Evolutionary conservation across 2,329 filamentous ascomycete genomes (phyloP), one percentile per base, ranked within the genome.

Genomic region (Trichoderma koningii): DNA sequence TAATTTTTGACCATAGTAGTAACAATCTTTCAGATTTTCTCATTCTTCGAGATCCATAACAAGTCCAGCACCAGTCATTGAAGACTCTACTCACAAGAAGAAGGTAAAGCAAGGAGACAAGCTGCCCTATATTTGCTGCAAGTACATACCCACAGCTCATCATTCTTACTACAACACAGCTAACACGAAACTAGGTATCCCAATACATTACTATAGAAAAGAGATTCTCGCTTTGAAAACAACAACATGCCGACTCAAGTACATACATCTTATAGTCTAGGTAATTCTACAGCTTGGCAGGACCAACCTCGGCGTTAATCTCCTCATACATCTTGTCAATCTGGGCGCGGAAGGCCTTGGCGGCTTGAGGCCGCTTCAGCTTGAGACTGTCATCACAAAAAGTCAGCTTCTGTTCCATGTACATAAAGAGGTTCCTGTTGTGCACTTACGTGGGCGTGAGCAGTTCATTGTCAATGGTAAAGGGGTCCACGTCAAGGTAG

Each of bases 381-480:
- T 87, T 87, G 26, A 87, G 78, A 28, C 85, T 87, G 68, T 64
- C 15, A 19, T 21, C 17, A 5, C 55, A 38, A 34, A 38, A 34
- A 38, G 57, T 74, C 66, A 74, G 71, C 57, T 34, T 12, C 26
- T 10, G 7, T 15, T 1, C 28, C 44, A 19, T 30, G 23, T 30
- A 5, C 12, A 17, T 42, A 9, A 23, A 10, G 21, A 38, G 3
- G 34, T n/a, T 14, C 19, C 34, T 26, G 9, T 7, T 53, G 21
- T 55, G 14, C 63, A 86, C 90, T 87, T 85, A 94, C 91, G 92
- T 96, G 23, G 92, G 91, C 21, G 91, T 95, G 74, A 93, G 79
- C 56, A 97, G 82, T 77, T 96, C 91, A 74, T 99, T 99, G 57
- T 97, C 93, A 69, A 98, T 88, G 1, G 88, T 91, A 72, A 99